Evolutionary conservation across 768 basidiomycete genomes (phyloP).

Genomic region (Paxillus involutus): DNA sequence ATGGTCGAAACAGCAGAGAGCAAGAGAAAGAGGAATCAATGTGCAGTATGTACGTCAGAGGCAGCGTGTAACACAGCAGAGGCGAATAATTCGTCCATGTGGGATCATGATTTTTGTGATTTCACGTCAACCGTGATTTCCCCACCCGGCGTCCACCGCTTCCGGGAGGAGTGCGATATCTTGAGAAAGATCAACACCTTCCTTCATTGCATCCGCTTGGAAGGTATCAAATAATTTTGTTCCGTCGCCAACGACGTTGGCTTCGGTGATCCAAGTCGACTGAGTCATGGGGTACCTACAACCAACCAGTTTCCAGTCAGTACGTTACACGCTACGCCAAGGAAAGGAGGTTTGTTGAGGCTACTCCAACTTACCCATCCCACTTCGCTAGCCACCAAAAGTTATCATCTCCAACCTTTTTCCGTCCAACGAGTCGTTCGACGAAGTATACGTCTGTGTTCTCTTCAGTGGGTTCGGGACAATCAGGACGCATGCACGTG

Average conservation of each 20-base stretch:
- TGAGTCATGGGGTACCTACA: constrained; percentile 26
- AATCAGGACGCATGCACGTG: constrained; percentile 26
- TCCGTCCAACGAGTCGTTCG: constrained; percentile 29
- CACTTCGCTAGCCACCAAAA: constrained; percentile 32
- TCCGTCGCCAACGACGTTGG: constrained; percentile 22
- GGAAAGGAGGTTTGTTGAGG: neutral
- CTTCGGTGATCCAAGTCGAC: constrained; percentile 31
- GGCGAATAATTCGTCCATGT: no score
- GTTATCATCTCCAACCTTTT: constrained; percentile 8
- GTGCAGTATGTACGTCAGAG: no score
- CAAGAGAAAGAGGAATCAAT: no score
- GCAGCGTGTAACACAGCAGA: no score
- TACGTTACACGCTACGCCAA: neutral
- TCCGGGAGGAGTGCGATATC: constrained; percentile 23
- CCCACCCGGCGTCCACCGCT: constrained; percentile 21
- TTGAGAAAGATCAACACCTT: constrained; percentile 18
- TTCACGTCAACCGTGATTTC: no score
- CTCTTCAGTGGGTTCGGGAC: constrained; percentile 10
- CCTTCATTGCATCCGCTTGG: constrained; percentile 9
- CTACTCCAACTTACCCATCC: constrained; percentile 26
- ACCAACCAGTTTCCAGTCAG: neutral
- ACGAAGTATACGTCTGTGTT: constrained; percentile 21
- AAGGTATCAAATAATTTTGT: constrained; percentile 17
- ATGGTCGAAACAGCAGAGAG: no score
- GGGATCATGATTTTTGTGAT: no score